Evolutionary conservation across 768 basidiomycete genomes (phyloP), one percentile per base, ranked within the genome.

Genomic region (Stropharia rugosoannulata): DNA sequence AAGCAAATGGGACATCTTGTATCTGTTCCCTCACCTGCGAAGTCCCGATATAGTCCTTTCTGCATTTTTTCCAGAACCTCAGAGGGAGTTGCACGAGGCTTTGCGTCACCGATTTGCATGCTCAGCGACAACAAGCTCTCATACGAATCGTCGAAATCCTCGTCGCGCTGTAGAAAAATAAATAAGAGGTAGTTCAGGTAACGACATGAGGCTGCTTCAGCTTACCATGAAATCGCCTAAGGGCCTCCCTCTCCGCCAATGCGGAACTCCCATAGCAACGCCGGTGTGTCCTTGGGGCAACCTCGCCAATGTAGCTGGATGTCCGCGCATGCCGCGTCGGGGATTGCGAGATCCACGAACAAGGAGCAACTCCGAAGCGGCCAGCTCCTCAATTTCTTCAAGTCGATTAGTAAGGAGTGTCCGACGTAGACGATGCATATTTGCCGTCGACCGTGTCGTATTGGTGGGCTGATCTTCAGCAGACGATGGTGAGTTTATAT

Each of bases 1-100:
- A 93, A 70, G 64, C 91, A 93, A 51, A 93, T 93, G 1, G 91
- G 90, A 68, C 91, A 93, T 43, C 89, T 79, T 53, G 80, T 74
- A 59, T 93, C 90, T 53, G 84, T 84, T 38, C 85, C 86, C 1
- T 75, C 66, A 5, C 74, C 81, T 43, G 77, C 79, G 87, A 88
- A 91, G 32, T 90, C 88, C 61, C 81, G 81, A 68, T 85, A 92
- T 18, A 74, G 66, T 0, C 76, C 86, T 13, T 75, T 82, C 16
- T 88, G 84, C 49, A 92, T 70, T 0, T 76, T 72, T 11, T 81
- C 69, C 45, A 93, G 72, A 29, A 90, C 75, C 7, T 84, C 73
- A 1, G 79, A 77, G 2, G 89, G 84, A 1, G 87, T 88, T 18
- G 79, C 79, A 25, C 78, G 82, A 0, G 88, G 82, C 61, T 80